These are phyloP conservation scores for Mycena leptocephala DNA, from an alignment of 768 basidiomycete species.

Conservation along the genomic window DNA sequence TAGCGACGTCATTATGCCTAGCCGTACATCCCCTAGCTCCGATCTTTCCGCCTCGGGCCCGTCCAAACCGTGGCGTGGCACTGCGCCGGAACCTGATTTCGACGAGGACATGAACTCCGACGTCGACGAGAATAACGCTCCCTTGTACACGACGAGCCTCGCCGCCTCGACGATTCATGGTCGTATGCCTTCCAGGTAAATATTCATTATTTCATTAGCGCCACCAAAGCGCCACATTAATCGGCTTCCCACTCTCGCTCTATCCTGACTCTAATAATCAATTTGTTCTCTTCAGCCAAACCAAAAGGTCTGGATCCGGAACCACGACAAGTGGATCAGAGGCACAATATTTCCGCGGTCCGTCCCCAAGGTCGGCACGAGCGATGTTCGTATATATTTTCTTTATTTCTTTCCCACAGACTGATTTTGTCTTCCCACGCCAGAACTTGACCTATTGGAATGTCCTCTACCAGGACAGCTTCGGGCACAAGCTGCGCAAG, in stretches of 20 bases:
- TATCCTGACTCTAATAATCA: not conserved
- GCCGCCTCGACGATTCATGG: conserved; percentile 65
- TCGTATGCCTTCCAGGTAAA: conserved; percentile 68
- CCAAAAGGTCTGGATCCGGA: conserved; percentile 31
- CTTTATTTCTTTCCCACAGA: not conserved
- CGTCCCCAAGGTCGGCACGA: conserved; percentile 21
- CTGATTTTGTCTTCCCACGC: not conserved
- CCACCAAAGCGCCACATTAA: conserved; percentile 14
- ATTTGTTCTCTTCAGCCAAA: conserved; percentile 12
- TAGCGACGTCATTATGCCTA: conserved; percentile 32
- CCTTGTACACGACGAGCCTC: not conserved
- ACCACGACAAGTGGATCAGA: conserved; percentile 34
- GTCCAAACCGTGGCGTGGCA: conserved; percentile 16
- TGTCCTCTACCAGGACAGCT: conserved; percentile 70
- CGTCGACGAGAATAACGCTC: conserved; percentile 24
- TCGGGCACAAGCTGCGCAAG: conserved; percentile 66
- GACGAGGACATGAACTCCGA: conserved; percentile 25
- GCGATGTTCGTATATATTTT: conserved; percentile 20
- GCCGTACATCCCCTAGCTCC: conserved; percentile 22
- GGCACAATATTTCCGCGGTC: conserved; percentile 34
- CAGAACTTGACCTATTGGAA: conserved; percentile 50
- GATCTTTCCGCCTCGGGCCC: conserved; percentile 21
- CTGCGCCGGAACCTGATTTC: conserved; percentile 19
- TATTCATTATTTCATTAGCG: conserved; percentile 18
- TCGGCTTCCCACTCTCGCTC: conserved; percentile 4